phyloP scores from a whole-genome alignment of 306 rosid species.

The Erythrophleum fordii region DNA sequence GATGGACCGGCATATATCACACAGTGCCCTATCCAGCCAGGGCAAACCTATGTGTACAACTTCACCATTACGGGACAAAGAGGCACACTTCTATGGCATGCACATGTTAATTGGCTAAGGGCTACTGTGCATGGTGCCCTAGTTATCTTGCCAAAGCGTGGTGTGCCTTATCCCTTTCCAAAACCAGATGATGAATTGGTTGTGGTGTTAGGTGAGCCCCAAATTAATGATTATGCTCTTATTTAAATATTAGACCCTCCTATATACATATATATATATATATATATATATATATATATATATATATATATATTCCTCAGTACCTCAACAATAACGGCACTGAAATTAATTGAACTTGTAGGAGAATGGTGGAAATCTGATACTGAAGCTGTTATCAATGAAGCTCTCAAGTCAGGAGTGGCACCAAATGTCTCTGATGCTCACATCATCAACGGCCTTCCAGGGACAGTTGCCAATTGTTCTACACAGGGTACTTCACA shows the following conservation, averaged over 20 bases:
- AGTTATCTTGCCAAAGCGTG: conserved; percentile 81
- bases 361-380: conserved; percentile 99
- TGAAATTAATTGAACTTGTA: conserved; percentile 16
- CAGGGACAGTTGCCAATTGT: conserved; percentile 68
- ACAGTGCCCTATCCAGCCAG: conserved; percentile 82
- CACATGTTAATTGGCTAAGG: conserved; percentile 87
- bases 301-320: too few relatives aligned
- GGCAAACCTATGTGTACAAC: conserved; percentile 72
- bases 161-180: conserved; percentile 90
- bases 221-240: too few relatives aligned
- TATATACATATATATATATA: too few relatives aligned
- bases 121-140: conserved; percentile 85
- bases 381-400: conserved; percentile 80
- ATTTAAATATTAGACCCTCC: too few relatives aligned
- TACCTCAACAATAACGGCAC: too few relatives aligned
- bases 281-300: too few relatives aligned
- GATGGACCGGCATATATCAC: conserved; percentile 92
- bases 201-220: conserved; percentile 63
- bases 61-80: conserved; percentile 89
- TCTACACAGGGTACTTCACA: conserved; percentile 57
- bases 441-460: conserved; percentile 88
- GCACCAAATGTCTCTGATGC: conserved; percentile 95
- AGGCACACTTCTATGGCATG: conserved; percentile 94
- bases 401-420: conserved; percentile 76
- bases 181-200: conserved; percentile 76